Conservation (phyloP, 768 basidiomycete genomes). For the Exsudoporus frostii region DNA sequence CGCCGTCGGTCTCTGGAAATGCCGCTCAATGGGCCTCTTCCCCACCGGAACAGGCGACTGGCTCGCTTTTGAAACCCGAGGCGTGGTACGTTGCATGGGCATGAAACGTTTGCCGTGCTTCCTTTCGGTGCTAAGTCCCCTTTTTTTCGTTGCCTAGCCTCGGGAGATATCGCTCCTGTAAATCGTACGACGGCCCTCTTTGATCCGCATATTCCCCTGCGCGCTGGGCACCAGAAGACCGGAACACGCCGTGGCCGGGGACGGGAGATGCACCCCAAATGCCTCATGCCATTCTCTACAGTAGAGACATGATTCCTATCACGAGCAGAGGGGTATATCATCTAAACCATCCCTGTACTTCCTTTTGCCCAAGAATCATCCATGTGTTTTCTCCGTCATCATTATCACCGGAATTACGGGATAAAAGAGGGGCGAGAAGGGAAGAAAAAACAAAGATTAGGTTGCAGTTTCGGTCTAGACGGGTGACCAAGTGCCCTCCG, state of each 20-base stretch:
- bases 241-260: not conserved
- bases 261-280: constrained; percentile 7
- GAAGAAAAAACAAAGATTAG: constrained; percentile 19
- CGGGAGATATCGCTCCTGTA: constrained; percentile 44
- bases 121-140: too few species aligned
- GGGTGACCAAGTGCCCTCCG: constrained; percentile 20
- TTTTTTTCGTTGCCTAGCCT: constrained; percentile 28
- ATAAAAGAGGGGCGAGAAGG: constrained; percentile 2
- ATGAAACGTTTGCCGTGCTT: too few species aligned
- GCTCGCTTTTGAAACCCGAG: constrained; percentile 88
- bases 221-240: not conserved
- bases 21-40: constrained; percentile 85
- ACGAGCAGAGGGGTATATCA: constrained; percentile 20
- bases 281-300: constrained; percentile 16
- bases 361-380: constrained; percentile 20
- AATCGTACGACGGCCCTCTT: not conserved
- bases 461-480: constrained; percentile 25
- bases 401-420: constrained; percentile 7
- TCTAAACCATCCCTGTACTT: constrained; percentile 19
- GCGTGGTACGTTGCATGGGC: constrained; percentile 39
- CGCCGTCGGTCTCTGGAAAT: constrained; percentile 88
- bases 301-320: constrained; percentile 17
- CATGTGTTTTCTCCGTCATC: constrained; percentile 6
- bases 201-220: not conserved
- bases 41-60: constrained; percentile 92